Base-by-base conservation (phyloP, 2,329 filamentous ascomycete species). In the Neonectria hederae region DNA sequence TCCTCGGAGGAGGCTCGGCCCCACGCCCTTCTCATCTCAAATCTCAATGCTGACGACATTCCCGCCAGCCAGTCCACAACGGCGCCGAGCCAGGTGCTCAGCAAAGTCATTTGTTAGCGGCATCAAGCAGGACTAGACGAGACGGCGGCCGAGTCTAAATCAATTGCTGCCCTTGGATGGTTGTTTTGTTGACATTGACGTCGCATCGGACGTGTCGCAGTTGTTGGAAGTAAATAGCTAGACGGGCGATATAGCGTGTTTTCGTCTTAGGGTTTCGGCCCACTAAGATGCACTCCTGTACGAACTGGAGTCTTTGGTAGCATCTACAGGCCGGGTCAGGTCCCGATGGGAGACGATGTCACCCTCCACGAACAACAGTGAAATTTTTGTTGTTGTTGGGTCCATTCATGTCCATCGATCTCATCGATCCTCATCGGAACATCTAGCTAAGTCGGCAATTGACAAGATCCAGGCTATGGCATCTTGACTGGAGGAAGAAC, bases 181-280 rank as follows among this genome's bases (percentile, higher is more conserved):
- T 59, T 63, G 54, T 59, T 52, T 59, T 59, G 48, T 63, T 58
- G 54, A 58, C 60, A 54, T 48, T 63, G 55, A 55, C 30, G 61
- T 59, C 42, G 51, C 43, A 63, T 57, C 49, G 24, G 30, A 51
- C 46, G 48, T 48, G 54, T 63, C 32, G 48, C 28, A 57, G 28
- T 22, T 54, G 53, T 52, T 57, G 53, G 22, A 58, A 40, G 54
- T 58, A 63, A 63, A 58, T 56, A 57, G 24, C 38, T 42, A 26
- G 30, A 48, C 28, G 48, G 48, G 42, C 40, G 40, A 28, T 35
- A 19, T 52, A 56, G 54, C 46, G 40, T 38, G 42, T 19, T 24
- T 51, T 42, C 9, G 17, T 43, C 60, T 52, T 48, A 28, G 54
- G 19, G 28, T 58, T 26, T 45, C 45, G 21, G 45, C 45, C 24